Percentiles rank a stretch among this genome's conserved stretches.
phyloP scores from a whole-genome alignment of 495 filamentous ascomycete genomes.

The Penicillium antarcticum region DNA sequence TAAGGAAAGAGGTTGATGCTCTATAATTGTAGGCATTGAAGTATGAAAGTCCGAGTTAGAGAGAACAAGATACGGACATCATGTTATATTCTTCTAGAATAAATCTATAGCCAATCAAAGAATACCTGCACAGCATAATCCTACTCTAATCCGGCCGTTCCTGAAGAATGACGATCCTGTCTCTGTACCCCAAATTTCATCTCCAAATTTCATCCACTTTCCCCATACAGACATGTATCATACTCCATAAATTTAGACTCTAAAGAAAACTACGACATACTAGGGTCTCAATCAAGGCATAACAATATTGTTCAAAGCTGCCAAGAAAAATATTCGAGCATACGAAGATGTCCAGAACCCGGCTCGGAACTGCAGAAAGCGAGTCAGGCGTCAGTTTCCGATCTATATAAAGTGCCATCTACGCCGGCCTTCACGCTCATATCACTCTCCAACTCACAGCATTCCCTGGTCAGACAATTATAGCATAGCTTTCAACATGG shows the following conservation, averaged over 20 bases:
- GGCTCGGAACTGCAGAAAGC: not conserved
- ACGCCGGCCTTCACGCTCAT: no score
- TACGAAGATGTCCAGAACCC: not conserved
- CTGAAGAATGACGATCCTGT: not conserved
- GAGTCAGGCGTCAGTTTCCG: not conserved
- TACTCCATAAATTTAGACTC: not conserved
- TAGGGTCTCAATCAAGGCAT: not conserved
- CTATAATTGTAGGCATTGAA: no score
- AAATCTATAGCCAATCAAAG: no score
- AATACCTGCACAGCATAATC: not conserved
- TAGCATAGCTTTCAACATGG: conserved; percentile 10
- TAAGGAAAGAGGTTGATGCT: no score
- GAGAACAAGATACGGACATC: no score
- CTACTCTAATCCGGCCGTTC: not conserved
- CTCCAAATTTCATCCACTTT: not conserved
- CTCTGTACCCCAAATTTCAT: not conserved
- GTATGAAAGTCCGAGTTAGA: no score
- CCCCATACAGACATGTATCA: not conserved
- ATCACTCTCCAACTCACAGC: not conserved
- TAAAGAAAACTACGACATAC: not conserved
- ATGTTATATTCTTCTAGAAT: no score
- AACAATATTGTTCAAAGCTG: not conserved
- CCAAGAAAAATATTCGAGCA: not conserved
- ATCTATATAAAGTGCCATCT: not conserved
- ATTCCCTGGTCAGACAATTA: not conserved